A percentile compares a stretch with the other conserved stretches of the same genome.
These are phyloP conservation scores for Penstemon barbatus DNA, from an alignment of 257 asterid species.

Conservation along the genomic window DNA sequence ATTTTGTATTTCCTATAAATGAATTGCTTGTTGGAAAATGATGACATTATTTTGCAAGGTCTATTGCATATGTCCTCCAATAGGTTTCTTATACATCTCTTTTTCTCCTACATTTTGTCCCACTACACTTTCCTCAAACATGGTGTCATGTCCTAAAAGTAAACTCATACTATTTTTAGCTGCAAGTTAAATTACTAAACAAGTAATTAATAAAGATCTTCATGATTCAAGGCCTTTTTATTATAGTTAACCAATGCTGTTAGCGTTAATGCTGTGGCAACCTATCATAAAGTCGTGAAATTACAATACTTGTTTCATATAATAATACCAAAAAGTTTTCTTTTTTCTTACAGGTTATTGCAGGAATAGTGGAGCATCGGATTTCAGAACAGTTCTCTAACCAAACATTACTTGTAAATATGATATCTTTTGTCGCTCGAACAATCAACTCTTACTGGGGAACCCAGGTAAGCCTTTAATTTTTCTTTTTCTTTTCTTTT, in stretches of 20 bases:
- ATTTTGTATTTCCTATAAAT: constrained; percentile 6
- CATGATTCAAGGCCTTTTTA: too few relatives aligned
- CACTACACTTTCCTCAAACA: constrained; percentile 1
- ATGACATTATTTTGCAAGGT: background rate
- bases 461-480: constrained; percentile 60
- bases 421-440: constrained; percentile 81
- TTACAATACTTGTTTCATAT: background rate
- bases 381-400: constrained; percentile 72
- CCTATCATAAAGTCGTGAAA: background rate
- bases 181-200: constrained; percentile 2
- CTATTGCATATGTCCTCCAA: constrained; percentile 1
- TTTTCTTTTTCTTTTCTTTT: background rate
- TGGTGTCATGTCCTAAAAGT: background rate
- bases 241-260: background rate
- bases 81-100: constrained; percentile 1
- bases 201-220: background rate
- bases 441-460: constrained; percentile 97
- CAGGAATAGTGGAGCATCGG: constrained; percentile 87
- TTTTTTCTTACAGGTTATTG: constrained; percentile 61
- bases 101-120: background rate
- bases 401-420: constrained; percentile 70
- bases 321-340: background rate
- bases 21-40: constrained; percentile 1
- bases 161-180: background rate
- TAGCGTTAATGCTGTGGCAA: background rate